Evolutionary conservation across 2,329 filamentous ascomycete genomes (phyloP), one percentile per base, ranked within the genome.

Genomic region (Cordyceps fumosorosea): DNA sequence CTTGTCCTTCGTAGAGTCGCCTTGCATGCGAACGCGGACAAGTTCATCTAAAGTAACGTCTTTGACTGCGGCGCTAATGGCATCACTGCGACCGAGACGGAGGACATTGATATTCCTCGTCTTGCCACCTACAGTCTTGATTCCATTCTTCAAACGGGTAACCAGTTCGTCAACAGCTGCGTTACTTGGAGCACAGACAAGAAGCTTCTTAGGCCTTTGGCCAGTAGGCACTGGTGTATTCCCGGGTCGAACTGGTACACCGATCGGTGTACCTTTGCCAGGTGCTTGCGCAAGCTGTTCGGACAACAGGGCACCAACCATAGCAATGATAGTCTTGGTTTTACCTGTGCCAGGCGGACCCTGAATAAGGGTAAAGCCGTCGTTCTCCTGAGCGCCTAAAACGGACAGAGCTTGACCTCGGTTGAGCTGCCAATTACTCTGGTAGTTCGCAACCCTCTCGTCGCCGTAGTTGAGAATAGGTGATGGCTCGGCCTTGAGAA

Each of bases 111-210:
- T 84, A 66, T 90, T 89, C 67, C 90, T 87, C 14, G 80, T 79
- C 32, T 86, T 81, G 1, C 95, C 93, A 50, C 83, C 84, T 63
- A 84, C 81, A 0, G 91, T 93, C 70, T 88, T 93, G 58, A 99
- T 83, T 5, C 95, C 95, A 59, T 85, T 80, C 75, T 96, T 98
- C 70, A 99, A 83, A 77, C 95, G 89, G 73, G 97, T 87, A 20
- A 99, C 95, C 65, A 99, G 74, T 74, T 99, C 95, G 72, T 99
- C 95, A 6, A 99, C 95, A 37, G 95, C 95, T 7, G 95, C 95
- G 74, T 99, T 99, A 81, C 93, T 98, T 16, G 95, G 95, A n/a
- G 95, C 95, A 71, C 95, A 99, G 26, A 99, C 91, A 29, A 99
- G 83, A 29, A 99, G 81, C 74, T 98, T 99, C 76, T 96, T 97